Base-by-base conservation (phyloP, 305 asterid genomes). In the Andrographis paniculata region DNA sequence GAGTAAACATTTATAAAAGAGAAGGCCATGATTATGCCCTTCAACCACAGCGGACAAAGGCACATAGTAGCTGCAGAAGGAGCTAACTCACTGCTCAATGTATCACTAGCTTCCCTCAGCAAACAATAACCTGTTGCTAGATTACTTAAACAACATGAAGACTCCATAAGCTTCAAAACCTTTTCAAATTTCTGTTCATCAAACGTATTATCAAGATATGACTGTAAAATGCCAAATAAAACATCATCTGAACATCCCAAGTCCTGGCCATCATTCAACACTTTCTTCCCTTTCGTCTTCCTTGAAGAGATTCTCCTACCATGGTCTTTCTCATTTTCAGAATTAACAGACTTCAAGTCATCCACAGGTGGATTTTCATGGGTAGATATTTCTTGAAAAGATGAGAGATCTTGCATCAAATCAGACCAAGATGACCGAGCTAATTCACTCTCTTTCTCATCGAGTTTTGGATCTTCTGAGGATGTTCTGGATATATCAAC, bases 31-130 rank as follows among this genome's bases (percentile, higher is more conserved):
- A 78, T 48, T 33, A 77, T 57, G 69, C 60, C 75, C 77, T 72
- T 87, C 80, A 87, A 59, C 95, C 95, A 84, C 20, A 59, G 17
- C 38, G 97, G 94, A 67, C 97, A 87, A 33, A 53, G 28, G 58
- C 97, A 87, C 45, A 23, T 55, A 58, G 45, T 62, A 59, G 60
- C 66, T 9, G 57, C 38, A 64, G 69, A 48, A 48, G 72, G 62
- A 36, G 66, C 67, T 51, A 50, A 55, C 52, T 49, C 63, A 11
- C 51, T 17, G 52, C 53, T 61, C 55, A 42, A 55, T 45, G 28
- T 22, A 52, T 50, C 36, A 21, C 19, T 65, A 57, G 59, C 70
- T 61, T 58, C 68, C 55, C 57, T 65, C 55, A 73, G 51, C 62
- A 75, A 60, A 50, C 94, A 84, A 23, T 50, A 61, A 24, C 87